Evolutionary conservation across 2,329 filamentous ascomycete species (phyloP), one percentile per base, ranked within the genome.

Genomic region (Dryadomyces quercus-mongolicae): DNA sequence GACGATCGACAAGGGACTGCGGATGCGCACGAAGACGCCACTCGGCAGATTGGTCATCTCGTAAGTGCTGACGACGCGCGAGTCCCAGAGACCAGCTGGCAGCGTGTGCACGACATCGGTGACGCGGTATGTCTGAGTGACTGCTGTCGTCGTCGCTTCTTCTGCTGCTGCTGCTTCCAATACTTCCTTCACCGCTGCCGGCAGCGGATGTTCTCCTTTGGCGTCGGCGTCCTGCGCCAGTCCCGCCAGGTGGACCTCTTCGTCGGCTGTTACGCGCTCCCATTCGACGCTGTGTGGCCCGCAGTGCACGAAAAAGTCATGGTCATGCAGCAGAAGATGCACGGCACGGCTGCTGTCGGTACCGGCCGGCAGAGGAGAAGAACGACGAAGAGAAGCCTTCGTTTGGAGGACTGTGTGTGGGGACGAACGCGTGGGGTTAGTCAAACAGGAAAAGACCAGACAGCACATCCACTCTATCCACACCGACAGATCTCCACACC

Each of bases 11-110:
- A 81, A 60, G 20, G 77, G 76, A 44, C 74, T 75, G 46, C 66
- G 67, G 53, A 80, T 73, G 10, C 76, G 66, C 45, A 77, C 73
- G 62, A 78, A 80, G 7, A 77, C 60, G 18, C 78, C 78, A 31
- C 64, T 68, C n/a, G 66, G 66, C 18, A 74, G 65, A 57, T 77
- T 65, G 18, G 74, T 72, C 57, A 80, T 75, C 64, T 80, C 77
- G 61, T 77, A 77, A 6, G 64, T 72, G 66, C 76, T 79, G 52
- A 74, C 69, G 7, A 80, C 73, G 49, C 74, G 72, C 52, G 70
- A 74, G 61, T 77, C 75, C 76, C 75, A 80, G 31, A 81, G 67
- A 2, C 76, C 76, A 15, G 75, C 75, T 3, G 77, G 76, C 22
- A 80, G 67, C 42, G 75, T 68, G 60, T 78, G 75, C 8, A 78